A percentile compares a stretch with the other conserved stretches of the same genome.
These are phyloP conservation scores for Mortierella sp. DNA, from an alignment of 371 early-diverging fungal species.

Conservation along the genomic window DNA sequence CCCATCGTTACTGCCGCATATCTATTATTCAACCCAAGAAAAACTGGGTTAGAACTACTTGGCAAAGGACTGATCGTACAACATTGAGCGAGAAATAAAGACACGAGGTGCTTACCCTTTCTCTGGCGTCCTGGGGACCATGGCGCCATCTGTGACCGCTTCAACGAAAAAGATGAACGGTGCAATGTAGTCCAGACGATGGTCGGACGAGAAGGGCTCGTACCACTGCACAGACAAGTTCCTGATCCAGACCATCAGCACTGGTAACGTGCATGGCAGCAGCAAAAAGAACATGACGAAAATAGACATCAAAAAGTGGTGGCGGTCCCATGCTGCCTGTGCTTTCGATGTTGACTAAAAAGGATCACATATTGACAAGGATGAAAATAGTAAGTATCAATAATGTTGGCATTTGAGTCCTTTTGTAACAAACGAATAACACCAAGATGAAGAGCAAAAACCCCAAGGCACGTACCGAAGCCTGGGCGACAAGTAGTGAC, in stretches of 20 bases:
- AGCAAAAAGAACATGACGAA: slow-evolving; percentile 70
- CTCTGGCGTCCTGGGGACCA: slow-evolving; percentile 68
- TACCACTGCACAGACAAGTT: slow-evolving; percentile 82
- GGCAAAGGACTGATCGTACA: too few species aligned
- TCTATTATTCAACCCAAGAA: slow-evolving; percentile 5
- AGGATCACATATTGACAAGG: background rate
- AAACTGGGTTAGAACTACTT: background rate
- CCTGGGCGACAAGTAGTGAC: slow-evolving; percentile 61
- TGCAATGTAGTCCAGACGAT: slow-evolving; percentile 73
- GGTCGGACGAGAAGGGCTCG: slow-evolving; percentile 77
- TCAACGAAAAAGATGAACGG: slow-evolving; percentile 77
- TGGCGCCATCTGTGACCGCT: slow-evolving; percentile 66
- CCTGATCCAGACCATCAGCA: slow-evolving; percentile 77
- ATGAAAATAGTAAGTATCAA: background rate
- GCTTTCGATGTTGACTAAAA: slow-evolving; percentile 25
- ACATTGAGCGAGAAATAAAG: background rate
- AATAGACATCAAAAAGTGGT: slow-evolving; percentile 72
- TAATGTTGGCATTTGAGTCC: background rate
- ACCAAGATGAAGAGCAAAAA: background rate
- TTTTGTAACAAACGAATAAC: background rate
- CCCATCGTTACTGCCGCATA: slow-evolving; percentile 40
- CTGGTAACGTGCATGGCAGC: slow-evolving; percentile 74
- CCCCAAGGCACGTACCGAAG: slow-evolving; percentile 51
- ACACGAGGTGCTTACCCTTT: slow-evolving; percentile 29
- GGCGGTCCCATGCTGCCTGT: slow-evolving; percentile 61